A percentile compares a stretch with the other conserved stretches of the same genome.
These are phyloP conservation scores for Diaporthe helianthi DNA, from an alignment of 2,329 filamentous ascomycete genomes.

Conservation along the genomic window DNA sequence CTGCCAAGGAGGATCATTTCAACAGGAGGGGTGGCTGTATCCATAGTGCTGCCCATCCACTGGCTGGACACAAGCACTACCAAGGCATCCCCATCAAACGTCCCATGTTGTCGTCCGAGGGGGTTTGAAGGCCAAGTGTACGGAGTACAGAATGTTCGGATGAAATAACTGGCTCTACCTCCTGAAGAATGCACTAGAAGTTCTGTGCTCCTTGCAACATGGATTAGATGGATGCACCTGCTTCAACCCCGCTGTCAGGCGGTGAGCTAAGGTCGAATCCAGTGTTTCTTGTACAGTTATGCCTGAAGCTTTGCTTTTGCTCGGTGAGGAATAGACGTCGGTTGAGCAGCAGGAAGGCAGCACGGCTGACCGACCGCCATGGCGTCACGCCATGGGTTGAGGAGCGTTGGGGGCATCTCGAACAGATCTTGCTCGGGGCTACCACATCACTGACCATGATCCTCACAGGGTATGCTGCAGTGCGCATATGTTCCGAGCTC, in stretches of 20 bases:
- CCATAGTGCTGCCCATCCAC: conserved; percentile 1
- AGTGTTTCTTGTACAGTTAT: neutral
- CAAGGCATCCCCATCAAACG: conserved; percentile 8
- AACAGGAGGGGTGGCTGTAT: conserved; percentile 32
- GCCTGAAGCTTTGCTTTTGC: neutral
- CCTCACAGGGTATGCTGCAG: conserved; percentile 23
- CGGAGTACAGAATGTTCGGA: conserved; percentile 3
- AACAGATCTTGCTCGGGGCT: conserved; percentile 1
- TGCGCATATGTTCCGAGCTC: neutral
- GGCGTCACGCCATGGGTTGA: conserved; percentile 12
- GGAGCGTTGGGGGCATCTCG: conserved; percentile 15
- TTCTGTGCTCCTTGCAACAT: neutral
- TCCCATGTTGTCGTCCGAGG: conserved; percentile 27
- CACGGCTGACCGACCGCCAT: conserved; percentile 16
- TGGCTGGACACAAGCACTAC: neutral
- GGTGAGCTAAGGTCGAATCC: conserved; percentile 2
- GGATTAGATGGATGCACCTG: neutral
- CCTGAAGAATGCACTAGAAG: neutral
- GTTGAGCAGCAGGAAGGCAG: neutral
- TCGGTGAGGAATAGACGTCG: neutral
- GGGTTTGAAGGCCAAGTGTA: neutral
- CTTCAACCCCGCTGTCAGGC: neutral
- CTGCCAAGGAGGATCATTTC: conserved; percentile 11
- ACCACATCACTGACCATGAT: conserved; percentile 14
- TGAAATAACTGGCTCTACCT: neutral